A percentile compares a stretch with the other conserved stretches of the same genome.
These are phyloP conservation scores for Anisodus acutangulus DNA, from an alignment of 257 asterid species.

Conservation along the genomic window DNA sequence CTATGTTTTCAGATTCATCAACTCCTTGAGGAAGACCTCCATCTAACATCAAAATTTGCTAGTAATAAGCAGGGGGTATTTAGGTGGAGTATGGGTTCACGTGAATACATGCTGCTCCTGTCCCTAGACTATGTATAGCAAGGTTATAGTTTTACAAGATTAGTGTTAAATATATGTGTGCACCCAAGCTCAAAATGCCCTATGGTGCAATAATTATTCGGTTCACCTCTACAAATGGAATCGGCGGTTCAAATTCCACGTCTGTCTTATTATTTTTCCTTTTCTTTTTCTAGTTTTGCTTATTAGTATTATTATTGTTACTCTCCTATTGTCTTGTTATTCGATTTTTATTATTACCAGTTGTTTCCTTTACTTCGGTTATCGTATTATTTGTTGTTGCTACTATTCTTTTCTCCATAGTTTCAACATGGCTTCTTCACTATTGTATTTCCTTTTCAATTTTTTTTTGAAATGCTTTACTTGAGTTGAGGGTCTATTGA, in stretches of 20 bases:
- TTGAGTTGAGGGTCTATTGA: no score
- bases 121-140: not conserved
- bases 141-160: not conserved
- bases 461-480: no score
- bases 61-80: not conserved
- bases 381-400: no score
- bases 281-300: not conserved
- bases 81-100: not conserved
- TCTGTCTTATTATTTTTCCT: not conserved
- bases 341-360: no score
- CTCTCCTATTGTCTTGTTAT: no score
- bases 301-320: no score
- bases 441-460: no score
- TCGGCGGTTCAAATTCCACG: not conserved
- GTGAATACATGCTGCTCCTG: not conserved
- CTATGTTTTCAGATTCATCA: not conserved
- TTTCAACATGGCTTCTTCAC: no score
- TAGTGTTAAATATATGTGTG: not conserved
- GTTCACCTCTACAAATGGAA: not conserved
- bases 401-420: no score
- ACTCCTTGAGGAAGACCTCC: not conserved
- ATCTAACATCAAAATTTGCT: not conserved
- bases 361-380: no score
- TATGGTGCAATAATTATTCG: not conserved
- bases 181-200: not conserved